A percentile compares a stretch with the other conserved stretches of the same genome.
Evolutionary conservation across 2,329 filamentous ascomycete species (phyloP).

Genomic region (Botrytis squamosa): DNA sequence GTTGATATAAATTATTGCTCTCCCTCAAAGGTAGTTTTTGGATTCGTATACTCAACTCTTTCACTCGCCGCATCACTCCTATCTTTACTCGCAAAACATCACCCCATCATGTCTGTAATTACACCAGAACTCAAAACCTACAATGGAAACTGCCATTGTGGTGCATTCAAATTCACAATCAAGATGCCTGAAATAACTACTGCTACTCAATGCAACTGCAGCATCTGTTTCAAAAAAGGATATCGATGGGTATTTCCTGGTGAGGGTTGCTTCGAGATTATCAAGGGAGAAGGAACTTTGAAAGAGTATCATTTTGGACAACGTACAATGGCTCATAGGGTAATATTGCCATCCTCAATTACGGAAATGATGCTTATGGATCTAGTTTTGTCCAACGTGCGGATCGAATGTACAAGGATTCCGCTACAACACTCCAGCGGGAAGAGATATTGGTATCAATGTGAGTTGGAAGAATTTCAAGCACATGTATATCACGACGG

Average conservation of each 20-base stretch:
- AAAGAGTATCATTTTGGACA: conserved; percentile 47
- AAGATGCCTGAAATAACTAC: conserved; percentile 57
- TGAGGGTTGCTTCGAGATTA: conserved; percentile 43
- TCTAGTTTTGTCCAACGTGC: conserved; percentile 53
- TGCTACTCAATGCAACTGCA: conserved; percentile 63
- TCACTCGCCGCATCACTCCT: background rate
- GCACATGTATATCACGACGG: background rate
- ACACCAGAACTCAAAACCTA: conserved; percentile 37
- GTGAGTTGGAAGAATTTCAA: conserved; percentile 36
- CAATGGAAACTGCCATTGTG: conserved; percentile 59
- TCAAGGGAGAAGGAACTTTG: conserved; percentile 48
- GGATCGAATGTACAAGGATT: conserved; percentile 46
- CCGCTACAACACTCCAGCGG: conserved; percentile 35
- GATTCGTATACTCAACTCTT: background rate
- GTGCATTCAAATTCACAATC: conserved; percentile 51
- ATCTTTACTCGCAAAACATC: background rate
- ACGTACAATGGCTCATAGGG: conserved; percentile 45
- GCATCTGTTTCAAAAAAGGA: conserved; percentile 57
- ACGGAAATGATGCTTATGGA: background rate
- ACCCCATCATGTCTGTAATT: background rate
- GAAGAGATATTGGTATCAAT: conserved; percentile 44
- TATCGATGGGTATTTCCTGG: conserved; percentile 44
- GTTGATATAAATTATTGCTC: background rate
- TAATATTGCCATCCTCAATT: background rate
- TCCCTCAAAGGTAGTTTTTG: background rate